A percentile compares a stretch with the other conserved stretches of the same genome.
phyloP scores from a whole-genome alignment of 306 rosid species.

The Quercus variabilis region DNA sequence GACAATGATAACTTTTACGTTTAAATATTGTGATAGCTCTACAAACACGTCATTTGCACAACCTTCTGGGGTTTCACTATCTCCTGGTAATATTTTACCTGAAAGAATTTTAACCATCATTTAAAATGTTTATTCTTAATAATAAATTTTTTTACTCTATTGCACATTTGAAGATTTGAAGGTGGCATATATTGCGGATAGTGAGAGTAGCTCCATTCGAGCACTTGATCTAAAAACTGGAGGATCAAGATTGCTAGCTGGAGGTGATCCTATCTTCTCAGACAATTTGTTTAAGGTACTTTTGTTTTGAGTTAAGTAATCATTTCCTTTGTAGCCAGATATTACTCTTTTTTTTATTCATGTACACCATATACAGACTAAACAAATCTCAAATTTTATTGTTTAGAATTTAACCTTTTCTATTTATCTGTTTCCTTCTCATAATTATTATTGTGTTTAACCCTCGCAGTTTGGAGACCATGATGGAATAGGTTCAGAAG shows the following conservation, averaged over 20 bases:
- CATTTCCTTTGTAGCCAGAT: constrained; percentile 2
- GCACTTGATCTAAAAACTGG: constrained; percentile 74
- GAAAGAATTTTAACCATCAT: constrained; percentile 2
- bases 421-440: constrained; percentile 17
- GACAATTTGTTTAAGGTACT: constrained; percentile 86
- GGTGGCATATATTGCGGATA: constrained; percentile 81
- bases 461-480: constrained; percentile 85
- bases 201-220: constrained; percentile 98
- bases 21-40: constrained; percentile 49
- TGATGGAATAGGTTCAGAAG: constrained; percentile 85
- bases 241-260: constrained; percentile 83
- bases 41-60: constrained; percentile 87
- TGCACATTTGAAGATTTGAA: constrained; percentile 42
- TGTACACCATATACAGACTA: neutral
- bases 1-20: neutral
- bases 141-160: constrained; percentile 7
- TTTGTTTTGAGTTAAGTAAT: constrained; percentile 17
- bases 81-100: constrained; percentile 62
- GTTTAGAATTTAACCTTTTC: neutral
- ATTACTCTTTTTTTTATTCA: neutral
- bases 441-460: constrained; percentile 20
- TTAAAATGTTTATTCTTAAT: constrained; percentile 9
- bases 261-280: constrained; percentile 78
- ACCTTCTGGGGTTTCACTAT: constrained; percentile 91
- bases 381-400: neutral